Evolutionary conservation across 371 early-diverging fungal species (phyloP), one percentile per base, ranked within the genome.

Genomic region (Lichtheimia ramosa): DNA sequence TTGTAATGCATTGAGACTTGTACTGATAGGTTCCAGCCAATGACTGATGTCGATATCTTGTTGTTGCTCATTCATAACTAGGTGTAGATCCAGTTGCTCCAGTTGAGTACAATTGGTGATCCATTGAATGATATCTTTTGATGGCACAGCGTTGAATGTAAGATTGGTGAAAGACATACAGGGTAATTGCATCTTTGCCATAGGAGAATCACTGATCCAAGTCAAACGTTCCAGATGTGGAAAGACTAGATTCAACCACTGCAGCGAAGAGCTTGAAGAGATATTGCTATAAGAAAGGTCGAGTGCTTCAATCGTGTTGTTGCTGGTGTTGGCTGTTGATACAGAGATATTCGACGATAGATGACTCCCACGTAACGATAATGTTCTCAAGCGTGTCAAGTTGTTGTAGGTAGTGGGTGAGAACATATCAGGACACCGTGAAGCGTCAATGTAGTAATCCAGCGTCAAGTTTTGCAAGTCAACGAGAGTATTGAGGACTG

Each of bases 281-380:
- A 54, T 24, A 18, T 49, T 63, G 48, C 57, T 48, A 28, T 53
- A 34, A n/a, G 63, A 63, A 20, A 63, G 40, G 27, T 63, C 63
- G 14, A 63, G 28, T 15, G 8, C 5, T 40, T 58, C n/a, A 3
- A 63, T 41, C 2, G 23, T n/a, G 3, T 3, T 43, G 18, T 15
- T 18, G 20, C 13, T 43, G 12, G 40, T 54, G 4, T 13, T 43
- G 14, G 40, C 24, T 16, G 16, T 55, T 14, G 10, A 23, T 16
- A 25, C 48, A n/a, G 46, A n/a, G 5, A 46, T 10, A 18, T 46
- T 21, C 5, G 43, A 25, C 2, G 20, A 43, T 20, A 60, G n/a
- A 1, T 54, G 43, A 16, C 54, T 48, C 46, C 61, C 61, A 10
- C 54, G 61, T 27, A 60, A 43, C 14, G 42, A 34, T 12, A 60